Evolutionary conservation across 805 yeast species (phyloP), one percentile per base, ranked within the genome.

Genomic region (Debaryomyces hansenii): DNA sequence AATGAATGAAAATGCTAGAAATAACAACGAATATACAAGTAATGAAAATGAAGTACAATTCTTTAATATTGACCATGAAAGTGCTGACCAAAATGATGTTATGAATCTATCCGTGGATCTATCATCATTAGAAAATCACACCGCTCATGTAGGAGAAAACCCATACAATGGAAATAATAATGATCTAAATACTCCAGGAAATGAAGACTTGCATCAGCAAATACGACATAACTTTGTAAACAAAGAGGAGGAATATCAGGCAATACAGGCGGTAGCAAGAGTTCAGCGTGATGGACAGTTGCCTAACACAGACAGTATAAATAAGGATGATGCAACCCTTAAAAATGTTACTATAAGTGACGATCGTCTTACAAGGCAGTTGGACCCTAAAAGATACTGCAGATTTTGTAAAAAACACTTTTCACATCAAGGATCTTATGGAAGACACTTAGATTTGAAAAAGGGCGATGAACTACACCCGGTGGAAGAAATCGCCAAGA

Each of bases 361-460:
- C 10, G 14, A 10, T 36, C 27, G 10, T 24, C 7, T 24, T 7
- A 18, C 18, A 12, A 18, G 31, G 7, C 10, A 21, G 4, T 38
- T 18, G 3, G 34, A 16, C 3, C 20, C 36, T 34, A 67, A 71
- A 54, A 67, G 59, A 49, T 58, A 66, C 44, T 80, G 86, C 57
- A 67, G 67, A 0, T 80, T 79, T 55, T 82, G 87, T 53, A 77
- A 77, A 1, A 68, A 72, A 47, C 66, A 74, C 1, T 83, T 82
- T 57, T 72, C 81, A 2, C 80, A 79, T 48, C 78, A 81, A 5
- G 84, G 85, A 1, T 78, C 84, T 0, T 64, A 80, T 46, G 85
- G 85, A 1, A 66, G 87, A 31, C 87, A 82, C 57, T 58, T 83
- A 37, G 86, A 83, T 53, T 58, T 69, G 38, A 75, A 79, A 49